Conservation (phyloP, 768 basidiomycete genomes). For the Lentinula guzmanii region DNA sequence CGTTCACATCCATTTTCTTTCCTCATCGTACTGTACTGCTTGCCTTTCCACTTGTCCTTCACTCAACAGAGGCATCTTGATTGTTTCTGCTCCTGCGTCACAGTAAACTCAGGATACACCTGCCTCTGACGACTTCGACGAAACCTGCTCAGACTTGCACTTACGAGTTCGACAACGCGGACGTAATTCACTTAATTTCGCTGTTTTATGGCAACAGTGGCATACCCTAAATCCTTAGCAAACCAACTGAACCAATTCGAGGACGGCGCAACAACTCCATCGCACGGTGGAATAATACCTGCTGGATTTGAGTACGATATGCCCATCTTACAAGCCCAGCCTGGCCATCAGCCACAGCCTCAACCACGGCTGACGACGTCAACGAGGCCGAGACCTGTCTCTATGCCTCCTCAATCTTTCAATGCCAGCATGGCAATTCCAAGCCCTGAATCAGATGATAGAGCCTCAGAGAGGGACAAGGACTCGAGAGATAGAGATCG, state of each 20-base stretch:
- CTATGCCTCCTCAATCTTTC: conserved; percentile 67
- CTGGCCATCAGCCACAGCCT: conserved; percentile 13
- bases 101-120: background rate
- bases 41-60: background rate
- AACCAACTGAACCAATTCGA: conserved; percentile 44
- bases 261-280: conserved; percentile 39
- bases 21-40: background rate
- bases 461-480: conserved; percentile 14
- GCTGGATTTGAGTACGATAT: conserved; percentile 64
- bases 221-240: conserved; percentile 44
- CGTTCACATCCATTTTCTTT: background rate
- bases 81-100: background rate
- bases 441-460: conserved; percentile 22
- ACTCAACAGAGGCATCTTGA: background rate
- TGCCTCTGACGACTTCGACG: background rate
- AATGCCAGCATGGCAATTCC: conserved; percentile 12
- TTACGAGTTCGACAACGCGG: background rate
- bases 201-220: conserved; percentile 26
- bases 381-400: conserved; percentile 57
- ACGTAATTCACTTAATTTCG: background rate
- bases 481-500: conserved; percentile 18
- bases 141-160: background rate
- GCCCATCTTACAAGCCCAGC: conserved; percentile 37
- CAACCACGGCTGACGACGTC: conserved; percentile 23
- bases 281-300: conserved; percentile 48